These are phyloP conservation scores for Nephelium lappaceum DNA, from an alignment of 345 rosid species.

Conservation along the genomic window DNA sequence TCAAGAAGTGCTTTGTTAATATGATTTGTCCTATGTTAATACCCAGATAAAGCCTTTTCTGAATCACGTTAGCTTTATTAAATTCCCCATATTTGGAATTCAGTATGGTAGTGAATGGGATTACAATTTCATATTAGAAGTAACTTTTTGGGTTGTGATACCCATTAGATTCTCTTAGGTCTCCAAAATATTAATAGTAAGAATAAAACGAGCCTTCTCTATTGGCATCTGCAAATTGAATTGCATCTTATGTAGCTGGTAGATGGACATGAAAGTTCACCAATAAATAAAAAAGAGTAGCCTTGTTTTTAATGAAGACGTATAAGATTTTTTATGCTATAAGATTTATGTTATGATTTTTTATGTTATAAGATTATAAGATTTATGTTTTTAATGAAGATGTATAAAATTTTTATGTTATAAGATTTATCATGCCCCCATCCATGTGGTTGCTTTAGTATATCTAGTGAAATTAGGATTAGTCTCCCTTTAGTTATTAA, in stretches of 20 bases:
- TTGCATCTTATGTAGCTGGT: background rate
- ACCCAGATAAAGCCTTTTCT: background rate
- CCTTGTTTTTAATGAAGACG: too few relatives aligned
- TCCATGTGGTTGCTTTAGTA: background rate
- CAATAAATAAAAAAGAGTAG: too few relatives aligned
- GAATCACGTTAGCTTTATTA: background rate
- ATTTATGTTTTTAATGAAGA: too few relatives aligned
- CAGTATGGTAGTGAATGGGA: background rate
- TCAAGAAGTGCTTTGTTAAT: background rate
- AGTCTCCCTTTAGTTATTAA: background rate
- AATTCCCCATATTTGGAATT: background rate
- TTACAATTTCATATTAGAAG: background rate
- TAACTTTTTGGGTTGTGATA: background rate
- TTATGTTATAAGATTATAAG: background rate
- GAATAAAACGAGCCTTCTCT: background rate
- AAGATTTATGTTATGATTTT: too few relatives aligned
- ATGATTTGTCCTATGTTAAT: background rate
- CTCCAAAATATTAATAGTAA: background rate
- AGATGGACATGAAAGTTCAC: background rate
- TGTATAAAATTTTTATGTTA: background rate
- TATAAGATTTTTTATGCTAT: background rate
- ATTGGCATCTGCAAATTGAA: too few relatives aligned
- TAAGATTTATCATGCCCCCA: background rate
- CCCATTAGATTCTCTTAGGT: background rate
- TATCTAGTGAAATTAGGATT: background rate